A percentile compares a stretch with the other conserved stretches of the same genome.
phyloP scores from a whole-genome alignment of 2,329 filamentous ascomycete genomes.

The Paramyrothecium sp. region DNA sequence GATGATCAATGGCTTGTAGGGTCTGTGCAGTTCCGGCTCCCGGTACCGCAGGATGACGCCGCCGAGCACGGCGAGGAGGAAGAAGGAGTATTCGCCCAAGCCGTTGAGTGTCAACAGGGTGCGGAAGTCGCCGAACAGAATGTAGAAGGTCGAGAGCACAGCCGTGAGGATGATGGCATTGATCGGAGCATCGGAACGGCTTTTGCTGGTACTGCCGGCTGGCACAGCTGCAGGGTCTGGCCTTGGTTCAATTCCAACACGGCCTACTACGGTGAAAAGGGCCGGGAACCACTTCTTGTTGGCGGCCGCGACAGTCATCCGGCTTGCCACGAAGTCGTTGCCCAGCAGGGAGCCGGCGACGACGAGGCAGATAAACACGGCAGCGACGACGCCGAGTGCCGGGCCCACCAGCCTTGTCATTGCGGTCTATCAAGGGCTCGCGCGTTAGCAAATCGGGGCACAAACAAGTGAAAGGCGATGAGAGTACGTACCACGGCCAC shows the following conservation, averaged over 20 bases:
- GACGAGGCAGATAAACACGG: conserved; percentile 57
- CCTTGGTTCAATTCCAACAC: conserved; percentile 29
- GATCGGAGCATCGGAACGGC: conserved; percentile 47
- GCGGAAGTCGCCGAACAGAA: conserved; percentile 59
- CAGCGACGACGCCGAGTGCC: conserved; percentile 51
- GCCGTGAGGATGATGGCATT: conserved; percentile 52
- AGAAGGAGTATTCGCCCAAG: conserved; percentile 61
- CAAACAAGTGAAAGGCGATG: neutral
- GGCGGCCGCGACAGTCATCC: conserved; percentile 59
- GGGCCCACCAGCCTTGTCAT: conserved; percentile 54
- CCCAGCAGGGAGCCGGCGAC: conserved; percentile 61
- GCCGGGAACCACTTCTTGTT: conserved; percentile 50
- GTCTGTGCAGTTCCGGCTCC: conserved; percentile 52
- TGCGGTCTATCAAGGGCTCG: conserved; percentile 40
- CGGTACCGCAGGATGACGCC: conserved; percentile 54
- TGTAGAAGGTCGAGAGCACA: conserved; percentile 53
- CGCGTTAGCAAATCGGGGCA: neutral
- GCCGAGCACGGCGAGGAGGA: conserved; percentile 61
- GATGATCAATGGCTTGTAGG: conserved; percentile 52
- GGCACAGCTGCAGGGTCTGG: neutral
- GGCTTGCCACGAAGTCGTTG: conserved; percentile 61
- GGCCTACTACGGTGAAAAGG: conserved; percentile 42
- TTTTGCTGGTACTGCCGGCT: conserved; percentile 8
- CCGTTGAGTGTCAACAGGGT: conserved; percentile 60
- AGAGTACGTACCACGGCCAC: conserved; percentile 55